Evolutionary conservation across 805 yeast genomes (phyloP).

Genomic region (Candida glaebosa): DNA sequence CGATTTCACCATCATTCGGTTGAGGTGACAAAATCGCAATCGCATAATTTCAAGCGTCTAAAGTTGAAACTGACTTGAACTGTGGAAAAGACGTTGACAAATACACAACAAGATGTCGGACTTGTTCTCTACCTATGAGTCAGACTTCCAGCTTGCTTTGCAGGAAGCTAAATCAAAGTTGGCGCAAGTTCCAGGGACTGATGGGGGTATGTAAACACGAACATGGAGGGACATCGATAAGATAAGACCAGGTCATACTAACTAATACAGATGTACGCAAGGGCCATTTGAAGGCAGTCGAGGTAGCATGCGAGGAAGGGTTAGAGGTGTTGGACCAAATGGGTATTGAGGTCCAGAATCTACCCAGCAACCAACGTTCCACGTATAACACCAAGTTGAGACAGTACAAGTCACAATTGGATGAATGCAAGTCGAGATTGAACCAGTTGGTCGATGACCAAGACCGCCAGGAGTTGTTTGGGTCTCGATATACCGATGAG

Average conservation of each 20-base stretch:
- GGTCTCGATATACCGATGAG: slow-evolving; percentile 43
- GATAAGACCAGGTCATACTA: slow-evolving; percentile 12
- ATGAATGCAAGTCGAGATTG: slow-evolving; percentile 52
- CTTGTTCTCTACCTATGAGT: slow-evolving; percentile 59
- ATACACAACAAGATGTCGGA: slow-evolving; percentile 36
- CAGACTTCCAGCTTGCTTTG: slow-evolving; percentile 67
- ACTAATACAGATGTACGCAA: slow-evolving; percentile 45
- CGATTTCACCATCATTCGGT: no score
- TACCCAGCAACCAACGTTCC: slow-evolving; percentile 73
- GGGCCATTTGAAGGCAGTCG: slow-evolving; percentile 55
- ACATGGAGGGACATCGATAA: not conserved
- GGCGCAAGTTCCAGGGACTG: slow-evolving; percentile 47
- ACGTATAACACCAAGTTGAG: slow-evolving; percentile 73
- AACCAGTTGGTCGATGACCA: slow-evolving; percentile 62
- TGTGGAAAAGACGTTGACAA: not conserved
- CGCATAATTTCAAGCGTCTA: no score
- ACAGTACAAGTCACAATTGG: slow-evolving; percentile 59
- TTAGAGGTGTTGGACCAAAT: slow-evolving; percentile 81
- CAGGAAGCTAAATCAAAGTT: slow-evolving; percentile 69
- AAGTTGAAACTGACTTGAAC: not conserved
- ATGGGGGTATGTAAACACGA: slow-evolving; percentile 29
- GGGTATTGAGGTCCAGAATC: slow-evolving; percentile 78
- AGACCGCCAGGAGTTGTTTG: slow-evolving; percentile 72
- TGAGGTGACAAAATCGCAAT: no score
- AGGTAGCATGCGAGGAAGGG: slow-evolving; percentile 73